Base-by-base conservation (phyloP, 2,329 filamentous ascomycete genomes). In the Xylaria sp. region DNA sequence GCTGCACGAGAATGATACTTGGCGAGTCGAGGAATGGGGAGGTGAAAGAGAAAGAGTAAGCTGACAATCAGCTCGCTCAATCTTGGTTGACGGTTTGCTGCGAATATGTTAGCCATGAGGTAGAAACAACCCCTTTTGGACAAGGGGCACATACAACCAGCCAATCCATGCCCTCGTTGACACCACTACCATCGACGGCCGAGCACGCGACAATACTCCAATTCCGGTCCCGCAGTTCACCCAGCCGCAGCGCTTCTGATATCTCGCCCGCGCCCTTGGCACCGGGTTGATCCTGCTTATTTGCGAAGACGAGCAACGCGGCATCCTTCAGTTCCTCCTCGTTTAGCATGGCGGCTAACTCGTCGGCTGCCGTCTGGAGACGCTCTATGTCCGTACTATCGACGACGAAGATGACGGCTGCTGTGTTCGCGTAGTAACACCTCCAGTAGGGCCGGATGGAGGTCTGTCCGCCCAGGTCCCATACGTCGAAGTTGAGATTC, bases 121-220 rank as follows among this genome's bases (percentile, higher is more conserved):
- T 19, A 48, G 7, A 7, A 16, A 34, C 10, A 6, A n/a, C 16
- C 9, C 6, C 1, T 11, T 48, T 19, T 2, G 2, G 19, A 13
- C 1, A 49, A 19, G n/a, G 4, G 23, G 4, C 50, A 80, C 81
- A 75, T 76, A 93, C 90, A 81, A 95, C 92, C 73, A 99, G 80
- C 94, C 94, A 99, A 76, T 99, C 94, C 94, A 99, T 99, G 61
- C 94, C 94, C 77, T 99, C 94, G 64, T 88, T 91, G 50, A 99
- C 90, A 74, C 94, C 94, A 70, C 90, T 89, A 49, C 94, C 94
- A 73, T 97, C 94, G 59, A 99, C 93, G 11, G 94, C 94, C 66
- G 91, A 96, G 76, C 94, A 99, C 19, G 92, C 93, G 74, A 99
- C 92, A 73, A 99, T 99, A 76, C 92, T 97, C 94, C 94, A 99